Conservation (phyloP, 495 filamentous ascomycete genomes). For the Talaromyces nanjingensis region DNA sequence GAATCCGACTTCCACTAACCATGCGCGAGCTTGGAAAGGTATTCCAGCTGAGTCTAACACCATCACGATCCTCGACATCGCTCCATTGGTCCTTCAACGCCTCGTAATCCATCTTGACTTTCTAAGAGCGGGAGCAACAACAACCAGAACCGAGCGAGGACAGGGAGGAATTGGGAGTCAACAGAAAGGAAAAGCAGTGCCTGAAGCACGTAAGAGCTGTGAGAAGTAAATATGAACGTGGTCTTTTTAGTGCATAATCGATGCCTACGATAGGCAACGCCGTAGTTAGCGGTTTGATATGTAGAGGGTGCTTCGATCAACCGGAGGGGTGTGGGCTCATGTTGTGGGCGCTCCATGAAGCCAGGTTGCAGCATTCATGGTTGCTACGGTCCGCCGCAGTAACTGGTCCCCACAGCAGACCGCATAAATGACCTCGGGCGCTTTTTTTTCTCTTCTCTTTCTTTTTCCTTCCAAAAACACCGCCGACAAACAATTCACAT, state of each 20-base stretch:
- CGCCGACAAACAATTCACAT: slow-evolving; percentile 48
- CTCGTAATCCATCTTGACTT: slow-evolving; percentile 63
- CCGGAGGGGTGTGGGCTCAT: slow-evolving; percentile 7
- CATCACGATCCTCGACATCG: slow-evolving; percentile 94
- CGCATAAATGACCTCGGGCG: slow-evolving; percentile 27
- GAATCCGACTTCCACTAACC: slow-evolving; percentile 42
- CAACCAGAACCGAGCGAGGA: background rate
- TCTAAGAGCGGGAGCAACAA: slow-evolving; percentile 17
- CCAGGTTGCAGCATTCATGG: slow-evolving; percentile 44
- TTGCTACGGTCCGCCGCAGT: slow-evolving; percentile 25
- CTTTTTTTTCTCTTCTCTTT: slow-evolving; percentile 9
- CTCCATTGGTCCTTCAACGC: slow-evolving; percentile 94
- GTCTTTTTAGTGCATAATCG: slow-evolving; percentile 28
- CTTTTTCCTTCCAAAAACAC: slow-evolving; percentile 34
- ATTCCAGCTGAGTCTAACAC: slow-evolving; percentile 96
- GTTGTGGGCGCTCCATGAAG: slow-evolving; percentile 25
- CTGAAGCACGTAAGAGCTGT: background rate
- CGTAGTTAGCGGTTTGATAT: slow-evolving; percentile 4
- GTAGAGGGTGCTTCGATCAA: slow-evolving; percentile 7
- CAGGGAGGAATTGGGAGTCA: slow-evolving; percentile 9
- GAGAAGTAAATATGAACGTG: slow-evolving; percentile 1
- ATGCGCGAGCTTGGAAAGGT: slow-evolving; percentile 98
- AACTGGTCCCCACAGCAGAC: slow-evolving; percentile 15
- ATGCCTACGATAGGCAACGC: slow-evolving; percentile 13
- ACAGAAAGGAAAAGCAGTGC: slow-evolving; percentile 1